A percentile compares a stretch with the other conserved stretches of the same genome.
Evolutionary conservation across 2,329 filamentous ascomycete species (phyloP).

Genomic region (Zelopaecilomyces penicillatus): DNA sequence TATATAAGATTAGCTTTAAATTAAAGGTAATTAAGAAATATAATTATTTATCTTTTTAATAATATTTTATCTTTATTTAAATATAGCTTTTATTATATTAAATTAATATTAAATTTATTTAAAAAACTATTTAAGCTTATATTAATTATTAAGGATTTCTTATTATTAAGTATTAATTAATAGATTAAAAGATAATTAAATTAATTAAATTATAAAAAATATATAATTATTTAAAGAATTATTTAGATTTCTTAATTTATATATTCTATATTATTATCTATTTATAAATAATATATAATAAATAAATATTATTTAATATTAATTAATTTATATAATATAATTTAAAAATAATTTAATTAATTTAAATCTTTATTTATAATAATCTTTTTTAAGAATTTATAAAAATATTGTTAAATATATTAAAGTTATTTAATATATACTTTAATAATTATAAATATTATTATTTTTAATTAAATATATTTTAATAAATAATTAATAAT

Average conservation of each 20-base stretch:
- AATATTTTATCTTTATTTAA: too few species aligned
- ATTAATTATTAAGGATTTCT: slow-evolving; percentile 2
- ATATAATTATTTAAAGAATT: slow-evolving; percentile 1
- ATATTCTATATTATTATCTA: not conserved
- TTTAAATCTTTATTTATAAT: not conserved
- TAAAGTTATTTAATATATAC: not conserved
- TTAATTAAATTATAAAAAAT: not conserved
- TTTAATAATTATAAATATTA: not conserved
- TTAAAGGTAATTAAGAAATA: too few species aligned
- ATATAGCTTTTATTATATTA: too few species aligned
- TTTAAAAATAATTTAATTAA: not conserved
- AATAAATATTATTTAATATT: slow-evolving; percentile 3
- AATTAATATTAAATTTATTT: not conserved
- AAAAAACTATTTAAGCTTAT: slow-evolving; percentile 3
- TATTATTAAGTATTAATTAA: slow-evolving; percentile 3
- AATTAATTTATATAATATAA: slow-evolving; percentile 2
- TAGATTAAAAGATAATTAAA: slow-evolving; percentile 2
- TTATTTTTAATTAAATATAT: not conserved
- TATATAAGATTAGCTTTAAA: too few species aligned
- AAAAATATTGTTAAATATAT: not conserved
- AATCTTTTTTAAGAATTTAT: not conserved
- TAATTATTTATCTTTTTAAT: too few species aligned
- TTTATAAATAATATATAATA: slow-evolving; percentile 2
- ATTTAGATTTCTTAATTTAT: not conserved
- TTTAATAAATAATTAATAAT: not conserved